These are phyloP conservation scores for Rosa chinensis DNA, from an alignment of 306 rosid genomes.

Conservation along the genomic window DNA sequence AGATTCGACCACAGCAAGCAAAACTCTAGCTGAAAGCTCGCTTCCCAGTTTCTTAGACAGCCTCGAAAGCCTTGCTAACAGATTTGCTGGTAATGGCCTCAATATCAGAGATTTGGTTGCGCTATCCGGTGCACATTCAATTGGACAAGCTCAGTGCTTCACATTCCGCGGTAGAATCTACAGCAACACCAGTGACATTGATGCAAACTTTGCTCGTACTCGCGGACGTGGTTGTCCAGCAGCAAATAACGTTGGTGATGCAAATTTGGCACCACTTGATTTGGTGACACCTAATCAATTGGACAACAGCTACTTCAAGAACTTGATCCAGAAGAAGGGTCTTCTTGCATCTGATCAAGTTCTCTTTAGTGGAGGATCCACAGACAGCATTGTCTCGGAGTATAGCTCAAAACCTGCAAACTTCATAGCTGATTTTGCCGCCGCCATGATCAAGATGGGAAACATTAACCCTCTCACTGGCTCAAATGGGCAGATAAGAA, in stretches of 20 bases:
- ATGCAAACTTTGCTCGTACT: conserved; percentile 46
- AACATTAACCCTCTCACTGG: conserved; percentile 27
- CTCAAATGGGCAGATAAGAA: conserved; percentile 26
- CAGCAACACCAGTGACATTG: conserved; percentile 41
- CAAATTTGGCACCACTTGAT: conserved; percentile 47
- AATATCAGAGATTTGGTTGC: conserved; percentile 41
- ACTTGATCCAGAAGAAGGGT: conserved; percentile 54
- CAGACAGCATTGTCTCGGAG: conserved; percentile 26
- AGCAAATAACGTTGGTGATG: conserved; percentile 1
- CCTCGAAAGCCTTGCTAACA: conserved; percentile 7
- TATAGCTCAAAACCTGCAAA: conserved; percentile 15
- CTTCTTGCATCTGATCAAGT: conserved; percentile 49
- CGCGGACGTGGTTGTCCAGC: conserved; percentile 43
- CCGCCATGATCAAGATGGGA: conserved; percentile 35
- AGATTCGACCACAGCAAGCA: conserved; percentile 34
- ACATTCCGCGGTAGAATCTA: conserved; percentile 51
- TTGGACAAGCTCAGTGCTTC: conserved; percentile 51
- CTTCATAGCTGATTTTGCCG: conserved; percentile 15
- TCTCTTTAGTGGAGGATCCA: conserved; percentile 27
- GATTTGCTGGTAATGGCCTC: conserved; percentile 29
- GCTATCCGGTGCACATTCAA: conserved; percentile 46
- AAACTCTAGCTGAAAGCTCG: conserved; percentile 19
- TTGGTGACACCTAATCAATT: conserved; percentile 60
- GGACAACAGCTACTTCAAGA: conserved; percentile 53
- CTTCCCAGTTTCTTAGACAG: conserved; percentile 35